Base-by-base conservation (phyloP, 1,284 basidiomycete species). In the Cutaneotrichosporon cavernicola region DNA sequence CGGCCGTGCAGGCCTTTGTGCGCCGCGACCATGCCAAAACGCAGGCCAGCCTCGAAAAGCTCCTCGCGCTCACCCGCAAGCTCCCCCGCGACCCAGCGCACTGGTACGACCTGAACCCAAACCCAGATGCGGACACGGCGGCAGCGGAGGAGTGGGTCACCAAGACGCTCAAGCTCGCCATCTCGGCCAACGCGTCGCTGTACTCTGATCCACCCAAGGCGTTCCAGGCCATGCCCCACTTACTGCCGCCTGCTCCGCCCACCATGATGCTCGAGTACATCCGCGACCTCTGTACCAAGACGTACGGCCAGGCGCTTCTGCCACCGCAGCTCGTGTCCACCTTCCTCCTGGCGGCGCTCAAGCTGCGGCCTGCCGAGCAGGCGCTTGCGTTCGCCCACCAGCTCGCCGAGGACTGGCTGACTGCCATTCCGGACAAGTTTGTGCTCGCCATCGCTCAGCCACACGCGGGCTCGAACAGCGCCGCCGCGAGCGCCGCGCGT, bases 1-100 rank as follows among this genome's bases (percentile, higher is more conserved):
- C 73, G 10, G 75, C 77, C 31, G 75, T 77, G 30, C 77, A 79
- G 62, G 72, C 74, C n/a, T 79, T 79, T 60, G 76, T 79, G 21
- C 69, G 77, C 10, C 70, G 76, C 34, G 77, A 79, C 65, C 77
- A 79, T 58, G 60, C 70, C 65, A 76, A 75, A 63, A 75, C 76
- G 13, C 73, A 76, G 49, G 69, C 71, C 9, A 67, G 72, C 5
- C 71, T 79, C 5, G 51, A 61, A 7, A 66, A 70, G 36, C 65
- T 79, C 1, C 60, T 77, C 9, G 64, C 62, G 5, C 65, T 70
- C 5, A 63, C 70, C 2, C 50, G 57, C 18, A 31, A 50, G 51
- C 62, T 70, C 31, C 66, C 60, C 21, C 58, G 62, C 40, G 58
- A 57, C 26, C 18, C 60, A 5, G 47, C 36, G 34, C 55, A 56